These are phyloP conservation scores for Ophiostoma australiae DNA, from an alignment of 2,329 filamentous ascomycete genomes.

Conservation along the genomic window DNA sequence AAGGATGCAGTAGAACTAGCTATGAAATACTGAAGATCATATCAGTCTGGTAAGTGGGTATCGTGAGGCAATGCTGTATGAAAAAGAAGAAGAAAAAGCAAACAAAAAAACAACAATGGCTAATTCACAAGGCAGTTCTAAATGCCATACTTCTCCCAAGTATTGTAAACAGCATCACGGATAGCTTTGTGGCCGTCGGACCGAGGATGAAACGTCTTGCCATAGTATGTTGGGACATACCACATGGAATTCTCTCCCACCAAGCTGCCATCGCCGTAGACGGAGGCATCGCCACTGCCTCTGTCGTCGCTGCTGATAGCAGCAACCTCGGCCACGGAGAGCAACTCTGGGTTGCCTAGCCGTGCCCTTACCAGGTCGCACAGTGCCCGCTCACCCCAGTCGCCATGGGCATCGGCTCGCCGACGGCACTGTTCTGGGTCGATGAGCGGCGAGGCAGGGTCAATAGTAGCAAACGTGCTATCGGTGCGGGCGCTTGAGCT, in stretches of 20 bases:
- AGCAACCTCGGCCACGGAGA: neutral
- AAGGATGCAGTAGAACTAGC: neutral
- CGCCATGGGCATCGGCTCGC: neutral
- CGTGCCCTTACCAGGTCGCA: neutral
- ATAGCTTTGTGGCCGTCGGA: constrained; percentile 39
- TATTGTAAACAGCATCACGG: constrained; percentile 35
- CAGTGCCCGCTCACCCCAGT: neutral
- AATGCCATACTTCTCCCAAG: constrained; percentile 30
- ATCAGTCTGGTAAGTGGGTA: neutral
- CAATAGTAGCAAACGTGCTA: neutral
- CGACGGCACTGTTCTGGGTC: neutral
- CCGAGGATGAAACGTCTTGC: constrained; percentile 31
- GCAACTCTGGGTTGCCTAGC: neutral
- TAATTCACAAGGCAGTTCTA: neutral
- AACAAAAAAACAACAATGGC: neutral
- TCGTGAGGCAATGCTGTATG: neutral
- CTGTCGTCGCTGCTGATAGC: neutral
- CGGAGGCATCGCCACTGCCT: neutral
- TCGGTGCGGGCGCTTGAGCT: neutral
- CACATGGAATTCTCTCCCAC: constrained; percentile 38
- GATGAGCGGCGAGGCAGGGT: neutral
- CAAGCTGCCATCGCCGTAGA: constrained; percentile 3
- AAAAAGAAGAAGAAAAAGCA: neutral
- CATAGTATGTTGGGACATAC: constrained; percentile 31
- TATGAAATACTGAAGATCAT: neutral